Percentiles rank a stretch among this genome's conserved stretches.
Conservation (phyloP, 2,329 filamentous ascomycete genomes). For the Polytolypa hystricis region DNA sequence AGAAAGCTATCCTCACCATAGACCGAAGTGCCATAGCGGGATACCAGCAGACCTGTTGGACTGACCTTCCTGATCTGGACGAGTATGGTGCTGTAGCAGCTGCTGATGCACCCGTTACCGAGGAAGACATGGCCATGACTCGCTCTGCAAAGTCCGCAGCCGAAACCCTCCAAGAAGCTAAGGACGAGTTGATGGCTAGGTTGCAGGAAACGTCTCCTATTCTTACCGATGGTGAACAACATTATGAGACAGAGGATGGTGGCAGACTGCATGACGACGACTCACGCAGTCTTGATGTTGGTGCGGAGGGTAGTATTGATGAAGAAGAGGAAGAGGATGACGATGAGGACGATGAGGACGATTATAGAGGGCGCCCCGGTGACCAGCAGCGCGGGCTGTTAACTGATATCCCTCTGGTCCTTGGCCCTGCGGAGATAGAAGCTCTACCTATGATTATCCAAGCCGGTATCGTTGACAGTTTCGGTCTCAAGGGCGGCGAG, state of each 20-base stretch:
- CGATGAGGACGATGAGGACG: slow-evolving; percentile 42
- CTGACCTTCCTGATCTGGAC: slow-evolving; percentile 33
- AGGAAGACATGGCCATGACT: slow-evolving; percentile 37
- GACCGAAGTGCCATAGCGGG: slow-evolving; percentile 30
- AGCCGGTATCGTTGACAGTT: slow-evolving; percentile 79
- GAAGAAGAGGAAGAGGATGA: slow-evolving; percentile 43
- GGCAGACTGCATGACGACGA: slow-evolving; percentile 33
- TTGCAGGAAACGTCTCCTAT: slow-evolving; percentile 35
- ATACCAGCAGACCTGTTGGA: slow-evolving; percentile 32
- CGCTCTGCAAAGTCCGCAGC: slow-evolving; percentile 38
- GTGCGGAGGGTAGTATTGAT: slow-evolving; percentile 35
- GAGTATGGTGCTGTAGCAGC: slow-evolving; percentile 29
- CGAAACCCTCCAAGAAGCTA: slow-evolving; percentile 40
- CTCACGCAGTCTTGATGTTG: slow-evolving; percentile 31
- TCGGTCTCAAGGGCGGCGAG: slow-evolving; percentile 55
- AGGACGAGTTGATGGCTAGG: slow-evolving; percentile 40
- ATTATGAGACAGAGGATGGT: slow-evolving; percentile 31
- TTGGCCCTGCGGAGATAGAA: slow-evolving; percentile 91
- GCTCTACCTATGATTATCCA: slow-evolving; percentile 96
- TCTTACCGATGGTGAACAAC: slow-evolving; percentile 28
- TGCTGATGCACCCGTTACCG: slow-evolving; percentile 29
- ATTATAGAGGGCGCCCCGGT: slow-evolving; percentile 40
- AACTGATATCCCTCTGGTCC: slow-evolving; percentile 86
- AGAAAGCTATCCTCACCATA: slow-evolving; percentile 32
- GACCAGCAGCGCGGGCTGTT: slow-evolving; percentile 61